Percentiles rank a stretch among this genome's conserved stretches.
Conservation (phyloP, 352 stramenopile species). For the Phytophthora hibernalis region DNA sequence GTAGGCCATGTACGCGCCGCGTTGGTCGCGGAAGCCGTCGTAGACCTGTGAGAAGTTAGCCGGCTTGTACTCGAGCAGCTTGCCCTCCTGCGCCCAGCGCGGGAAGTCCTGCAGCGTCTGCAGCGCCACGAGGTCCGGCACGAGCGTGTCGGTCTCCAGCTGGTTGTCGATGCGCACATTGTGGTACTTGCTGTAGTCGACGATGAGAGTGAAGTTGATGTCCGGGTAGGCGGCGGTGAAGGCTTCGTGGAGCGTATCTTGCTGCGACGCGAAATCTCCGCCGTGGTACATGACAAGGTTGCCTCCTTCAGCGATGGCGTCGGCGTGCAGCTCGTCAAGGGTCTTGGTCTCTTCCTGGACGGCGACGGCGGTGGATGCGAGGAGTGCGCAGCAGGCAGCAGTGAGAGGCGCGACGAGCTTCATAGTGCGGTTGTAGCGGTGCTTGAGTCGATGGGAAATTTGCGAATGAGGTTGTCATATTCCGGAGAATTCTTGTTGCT, state of each 20-base stretch:
- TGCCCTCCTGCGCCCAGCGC: constrained; percentile 49
- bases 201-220: constrained; percentile 63
- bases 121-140: constrained; percentile 50
- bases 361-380: constrained; percentile 10
- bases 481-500: no score
- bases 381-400: constrained; percentile 17
- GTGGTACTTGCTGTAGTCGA: constrained; percentile 66
- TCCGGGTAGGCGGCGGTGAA: constrained; percentile 45
- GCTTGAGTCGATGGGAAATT: constrained; percentile 1
- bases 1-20: constrained; percentile 48
- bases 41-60: constrained; percentile 63
- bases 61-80: constrained; percentile 63
- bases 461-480: constrained; percentile 27
- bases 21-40: constrained; percentile 44
- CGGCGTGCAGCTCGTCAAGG: constrained; percentile 52
- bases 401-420: constrained; percentile 19
- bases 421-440: constrained; percentile 3
- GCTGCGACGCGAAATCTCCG: constrained; percentile 43
- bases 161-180: constrained; percentile 68
- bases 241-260: constrained; percentile 27
- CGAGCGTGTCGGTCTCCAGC: constrained; percentile 49
- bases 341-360: constrained; percentile 54
- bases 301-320: constrained; percentile 58
- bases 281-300: constrained; percentile 57
- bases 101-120: constrained; percentile 67